These are phyloP conservation scores for Claviceps monticola DNA, from an alignment of 2,329 filamentous ascomycete species.

Conservation along the genomic window DNA sequence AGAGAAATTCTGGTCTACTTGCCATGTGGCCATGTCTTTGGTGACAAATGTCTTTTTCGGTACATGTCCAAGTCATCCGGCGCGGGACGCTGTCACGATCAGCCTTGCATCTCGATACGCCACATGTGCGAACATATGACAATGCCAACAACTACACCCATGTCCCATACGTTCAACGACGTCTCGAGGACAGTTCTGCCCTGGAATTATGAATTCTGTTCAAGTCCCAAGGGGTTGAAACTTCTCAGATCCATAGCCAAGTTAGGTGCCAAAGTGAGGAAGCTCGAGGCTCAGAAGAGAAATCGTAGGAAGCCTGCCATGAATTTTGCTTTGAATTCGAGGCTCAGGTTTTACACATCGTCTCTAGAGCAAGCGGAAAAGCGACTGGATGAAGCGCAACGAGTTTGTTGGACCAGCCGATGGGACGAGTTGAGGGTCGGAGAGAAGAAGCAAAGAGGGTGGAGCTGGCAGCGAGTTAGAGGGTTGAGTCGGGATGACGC, in stretches of 20 bases:
- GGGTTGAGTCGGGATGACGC: background rate
- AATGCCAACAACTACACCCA: background rate
- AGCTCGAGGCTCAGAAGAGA: background rate
- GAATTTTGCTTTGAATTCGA: background rate
- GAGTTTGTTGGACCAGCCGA: conserved; percentile 2
- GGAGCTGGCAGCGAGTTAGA: background rate
- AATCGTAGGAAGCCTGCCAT: background rate
- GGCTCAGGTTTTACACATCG: background rate
- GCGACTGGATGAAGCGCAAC: conserved; percentile 3
- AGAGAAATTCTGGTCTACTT: conserved; percentile 11
- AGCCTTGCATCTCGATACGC: conserved; percentile 7
- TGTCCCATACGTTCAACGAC: background rate
- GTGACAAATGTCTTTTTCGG: conserved; percentile 10
- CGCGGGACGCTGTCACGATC: conserved; percentile 4
- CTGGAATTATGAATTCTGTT: conserved; percentile 11
- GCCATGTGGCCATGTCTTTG: conserved; percentile 15
- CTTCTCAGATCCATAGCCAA: background rate
- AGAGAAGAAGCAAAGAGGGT: background rate
- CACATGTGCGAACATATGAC: conserved; percentile 10
- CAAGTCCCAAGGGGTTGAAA: background rate
- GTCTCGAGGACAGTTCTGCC: conserved; percentile 4
- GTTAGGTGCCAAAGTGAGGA: background rate
- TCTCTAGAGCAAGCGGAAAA: background rate
- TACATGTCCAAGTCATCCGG: conserved; percentile 1
- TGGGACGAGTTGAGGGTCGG: conserved; percentile 4